Percentiles rank a stretch among this genome's conserved stretches.
phyloP scores from a whole-genome alignment of 2,329 filamentous ascomycete species.

The Elsinoe ampelina region DNA sequence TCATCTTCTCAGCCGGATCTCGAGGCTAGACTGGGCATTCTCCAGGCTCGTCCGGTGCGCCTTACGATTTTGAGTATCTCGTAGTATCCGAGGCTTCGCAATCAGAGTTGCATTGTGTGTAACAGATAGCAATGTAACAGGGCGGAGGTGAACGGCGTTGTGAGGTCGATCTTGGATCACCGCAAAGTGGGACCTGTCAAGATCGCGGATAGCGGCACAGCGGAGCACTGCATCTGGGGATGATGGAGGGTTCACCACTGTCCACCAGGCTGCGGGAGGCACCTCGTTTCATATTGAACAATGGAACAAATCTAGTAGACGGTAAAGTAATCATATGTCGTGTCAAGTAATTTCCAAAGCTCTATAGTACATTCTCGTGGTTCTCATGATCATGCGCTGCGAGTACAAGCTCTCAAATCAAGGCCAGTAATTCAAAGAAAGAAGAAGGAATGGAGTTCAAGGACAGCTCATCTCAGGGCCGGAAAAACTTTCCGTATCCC shows the following conservation, averaged over 20 bases:
- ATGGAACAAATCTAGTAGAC: no score
- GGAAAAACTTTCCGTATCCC: conserved; percentile 24
- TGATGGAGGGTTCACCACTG: no score
- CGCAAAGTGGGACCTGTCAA: no score
- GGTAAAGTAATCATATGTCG: no score
- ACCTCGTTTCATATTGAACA: no score
- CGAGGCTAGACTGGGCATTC: not conserved
- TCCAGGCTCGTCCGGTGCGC: not conserved
- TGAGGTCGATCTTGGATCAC: no score
- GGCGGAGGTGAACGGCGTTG: no score
- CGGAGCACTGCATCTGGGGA: no score
- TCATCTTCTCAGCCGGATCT: conserved; percentile 6
- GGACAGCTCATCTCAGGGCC: not conserved
- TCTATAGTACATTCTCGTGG: conserved; percentile 9
- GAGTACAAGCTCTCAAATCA: conserved; percentile 1
- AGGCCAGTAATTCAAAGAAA: not conserved
- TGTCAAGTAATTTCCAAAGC: not conserved
- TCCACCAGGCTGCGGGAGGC: no score
- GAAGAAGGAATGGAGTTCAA: not conserved
- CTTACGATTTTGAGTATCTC: not conserved
- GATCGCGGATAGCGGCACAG: no score
- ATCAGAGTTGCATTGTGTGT: not conserved
- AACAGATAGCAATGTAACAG: no score
- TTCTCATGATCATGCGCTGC: not conserved
- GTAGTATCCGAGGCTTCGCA: not conserved